Percentiles rank a stretch among this genome's conserved stretches.
These are phyloP conservation scores for Xylaria castorea DNA, from an alignment of 495 filamentous ascomycete genomes.

Conservation along the genomic window DNA sequence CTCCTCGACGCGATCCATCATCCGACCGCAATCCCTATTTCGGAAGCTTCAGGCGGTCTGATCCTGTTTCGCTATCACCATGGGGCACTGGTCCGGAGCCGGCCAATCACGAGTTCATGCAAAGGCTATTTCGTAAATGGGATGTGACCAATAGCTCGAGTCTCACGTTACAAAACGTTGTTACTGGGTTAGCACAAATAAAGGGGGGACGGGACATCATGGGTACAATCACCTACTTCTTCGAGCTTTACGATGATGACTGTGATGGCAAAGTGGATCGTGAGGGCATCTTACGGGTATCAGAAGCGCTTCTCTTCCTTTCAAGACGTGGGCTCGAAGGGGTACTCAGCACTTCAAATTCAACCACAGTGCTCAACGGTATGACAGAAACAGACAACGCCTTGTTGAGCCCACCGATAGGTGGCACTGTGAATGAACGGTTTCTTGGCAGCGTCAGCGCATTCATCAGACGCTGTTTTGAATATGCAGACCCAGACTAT, in stretches of 20 bases:
- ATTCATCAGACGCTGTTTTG: conserved; percentile 95
- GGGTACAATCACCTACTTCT: conserved; percentile 96
- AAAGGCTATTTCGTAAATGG: conserved; percentile 87
- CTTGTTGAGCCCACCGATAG: conserved; percentile 44
- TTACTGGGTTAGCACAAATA: conserved; percentile 85
- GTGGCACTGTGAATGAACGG: conserved; percentile 67
- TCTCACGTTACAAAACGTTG: conserved; percentile 86
- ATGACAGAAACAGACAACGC: conserved; percentile 38
- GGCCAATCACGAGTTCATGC: conserved; percentile 95
- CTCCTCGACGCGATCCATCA: conserved; percentile 60
- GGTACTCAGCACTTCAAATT: conserved; percentile 60
- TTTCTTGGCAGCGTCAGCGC: conserved; percentile 91
- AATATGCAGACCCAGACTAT: conserved; percentile 95
- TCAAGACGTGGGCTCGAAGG: conserved; percentile 86
- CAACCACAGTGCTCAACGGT: conserved; percentile 45
- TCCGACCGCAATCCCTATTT: conserved; percentile 62
- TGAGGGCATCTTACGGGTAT: conserved; percentile 93
- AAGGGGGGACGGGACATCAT: conserved; percentile 95
- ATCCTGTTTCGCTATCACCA: conserved; percentile 61
- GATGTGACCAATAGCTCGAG: conserved; percentile 76
- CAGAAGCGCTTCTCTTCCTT: conserved; percentile 91
- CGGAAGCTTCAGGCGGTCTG: conserved; percentile 46
- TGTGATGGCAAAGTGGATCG: conserved; percentile 93
- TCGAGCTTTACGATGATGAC: conserved; percentile 94
- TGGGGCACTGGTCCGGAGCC: conserved; percentile 82